Percentiles rank a stretch among this genome's conserved stretches.
Conservation (phyloP, 768 basidiomycete genomes). For the Collybia mongolica region DNA sequence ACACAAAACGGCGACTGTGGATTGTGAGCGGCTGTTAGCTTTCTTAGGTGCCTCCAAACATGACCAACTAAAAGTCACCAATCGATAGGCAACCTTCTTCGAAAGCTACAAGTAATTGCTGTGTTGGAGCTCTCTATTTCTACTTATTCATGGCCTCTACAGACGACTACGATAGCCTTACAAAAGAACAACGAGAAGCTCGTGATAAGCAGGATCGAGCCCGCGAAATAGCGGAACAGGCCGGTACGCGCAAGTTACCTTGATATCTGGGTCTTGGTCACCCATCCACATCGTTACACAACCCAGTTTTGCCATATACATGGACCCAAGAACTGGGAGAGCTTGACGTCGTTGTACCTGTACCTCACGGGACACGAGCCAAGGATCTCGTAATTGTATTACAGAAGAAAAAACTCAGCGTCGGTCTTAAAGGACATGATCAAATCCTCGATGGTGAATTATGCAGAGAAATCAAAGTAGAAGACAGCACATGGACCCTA, state of each 20-base stretch:
- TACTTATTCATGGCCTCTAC: conserved; percentile 22
- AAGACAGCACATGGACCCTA: conserved; percentile 96
- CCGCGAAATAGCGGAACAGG: conserved; percentile 79
- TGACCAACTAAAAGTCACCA: no score
- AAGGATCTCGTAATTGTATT: conserved; percentile 73
- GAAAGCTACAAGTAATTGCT: no score
- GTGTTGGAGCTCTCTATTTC: conserved; percentile 4
- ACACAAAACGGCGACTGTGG: background rate
- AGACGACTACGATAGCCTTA: conserved; percentile 73
- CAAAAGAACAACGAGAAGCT: conserved; percentile 71
- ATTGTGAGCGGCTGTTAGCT: background rate
- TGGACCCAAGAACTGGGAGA: conserved; percentile 93
- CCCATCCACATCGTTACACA: conserved; percentile 1
- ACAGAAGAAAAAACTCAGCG: conserved; percentile 78
- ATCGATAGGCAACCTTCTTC: no score
- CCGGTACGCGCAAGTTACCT: conserved; percentile 50
- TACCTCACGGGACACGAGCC: conserved; percentile 85
- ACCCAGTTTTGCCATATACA: conserved; percentile 77
- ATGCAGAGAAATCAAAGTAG: conserved; percentile 91
- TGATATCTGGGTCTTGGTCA: conserved; percentile 17
- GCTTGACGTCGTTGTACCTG: conserved; percentile 78
- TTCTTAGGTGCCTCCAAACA: no score
- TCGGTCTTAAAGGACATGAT: conserved; percentile 84
- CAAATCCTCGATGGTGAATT: conserved; percentile 88
- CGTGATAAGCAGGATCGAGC: conserved; percentile 68